Conservation (phyloP, 2,329 filamentous ascomycete genomes). For the Epichloe coenophiala region DNA sequence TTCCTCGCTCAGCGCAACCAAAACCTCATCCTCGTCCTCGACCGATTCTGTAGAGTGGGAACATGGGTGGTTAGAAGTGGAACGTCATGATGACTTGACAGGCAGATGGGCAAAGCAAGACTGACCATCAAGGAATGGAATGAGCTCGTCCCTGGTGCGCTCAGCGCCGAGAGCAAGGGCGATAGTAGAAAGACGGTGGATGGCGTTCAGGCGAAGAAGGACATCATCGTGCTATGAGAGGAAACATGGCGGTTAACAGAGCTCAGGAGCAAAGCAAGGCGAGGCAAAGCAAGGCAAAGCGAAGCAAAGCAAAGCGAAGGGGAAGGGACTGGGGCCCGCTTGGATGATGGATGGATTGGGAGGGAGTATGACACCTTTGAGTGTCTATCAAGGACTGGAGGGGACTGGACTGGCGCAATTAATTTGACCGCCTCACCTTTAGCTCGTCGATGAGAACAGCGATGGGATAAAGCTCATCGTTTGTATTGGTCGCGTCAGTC, state of each 20-base stretch:
- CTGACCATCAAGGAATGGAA: conserved; percentile 97
- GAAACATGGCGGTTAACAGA: conserved; percentile 13
- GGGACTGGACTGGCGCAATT: background rate
- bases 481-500: conserved; percentile 79
- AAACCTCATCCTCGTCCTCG: conserved; percentile 96
- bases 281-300: conserved; percentile 1
- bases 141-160: conserved; percentile 93
- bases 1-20: conserved; percentile 94
- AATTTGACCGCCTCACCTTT: conserved; percentile 52
- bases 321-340: conserved; percentile 4
- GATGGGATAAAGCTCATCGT: conserved; percentile 98
- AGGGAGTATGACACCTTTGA: background rate
- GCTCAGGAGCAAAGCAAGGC: conserved; percentile 2
- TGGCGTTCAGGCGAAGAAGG: conserved; percentile 91
- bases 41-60: conserved; percentile 64
- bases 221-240: conserved; percentile 83
- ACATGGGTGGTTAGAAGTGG: background rate
- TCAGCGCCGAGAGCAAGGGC: conserved; percentile 90
- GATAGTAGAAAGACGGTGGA: conserved; percentile 95
- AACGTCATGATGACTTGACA: conserved; percentile 6
- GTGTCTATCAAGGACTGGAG: background rate
- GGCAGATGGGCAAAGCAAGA: conserved; percentile 12
- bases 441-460: conserved; percentile 98
- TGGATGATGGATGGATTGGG: conserved; percentile 5
- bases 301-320: background rate